Percentiles rank a stretch among this genome's conserved stretches.
phyloP scores from a whole-genome alignment of 306 rosid genomes.

The Quercus parvula region DNA sequence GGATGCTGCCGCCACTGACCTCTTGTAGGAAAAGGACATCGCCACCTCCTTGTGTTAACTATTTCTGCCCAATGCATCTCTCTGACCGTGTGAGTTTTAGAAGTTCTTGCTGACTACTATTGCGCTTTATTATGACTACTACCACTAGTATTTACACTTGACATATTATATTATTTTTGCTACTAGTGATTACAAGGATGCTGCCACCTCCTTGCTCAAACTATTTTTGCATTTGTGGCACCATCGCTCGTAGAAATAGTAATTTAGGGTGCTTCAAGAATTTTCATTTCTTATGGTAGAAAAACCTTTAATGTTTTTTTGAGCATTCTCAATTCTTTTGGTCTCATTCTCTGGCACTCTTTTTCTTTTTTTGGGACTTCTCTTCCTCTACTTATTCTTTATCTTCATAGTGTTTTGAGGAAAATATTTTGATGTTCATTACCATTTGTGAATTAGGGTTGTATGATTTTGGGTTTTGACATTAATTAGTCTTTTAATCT shows the following conservation, averaged over 20 bases:
- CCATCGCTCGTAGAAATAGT: not conserved
- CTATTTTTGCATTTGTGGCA: not conserved
- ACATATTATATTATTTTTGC: not conserved
- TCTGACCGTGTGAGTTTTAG: constrained; percentile 76
- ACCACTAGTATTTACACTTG: constrained; percentile 2
- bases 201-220: not conserved
- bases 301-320: not conserved
- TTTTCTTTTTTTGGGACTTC: not conserved
- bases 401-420: not conserved
- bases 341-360: not conserved
- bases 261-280: not conserved
- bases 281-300: not conserved
- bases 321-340: not conserved
- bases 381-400: not conserved
- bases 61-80: constrained; percentile 98
- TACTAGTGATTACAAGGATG: not conserved
- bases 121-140: constrained; percentile 2
- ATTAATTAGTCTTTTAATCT: not conserved
- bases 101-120: constrained; percentile 13
- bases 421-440: not conserved
- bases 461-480: not conserved
- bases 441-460: not conserved
- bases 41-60: constrained; percentile 92
- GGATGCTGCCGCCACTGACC: constrained; percentile 86
- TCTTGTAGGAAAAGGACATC: constrained; percentile 69